Evolutionary conservation across 2,329 filamentous ascomycete genomes (phyloP), one percentile per base, ranked within the genome.

Genomic region (Xylaria sp.): DNA sequence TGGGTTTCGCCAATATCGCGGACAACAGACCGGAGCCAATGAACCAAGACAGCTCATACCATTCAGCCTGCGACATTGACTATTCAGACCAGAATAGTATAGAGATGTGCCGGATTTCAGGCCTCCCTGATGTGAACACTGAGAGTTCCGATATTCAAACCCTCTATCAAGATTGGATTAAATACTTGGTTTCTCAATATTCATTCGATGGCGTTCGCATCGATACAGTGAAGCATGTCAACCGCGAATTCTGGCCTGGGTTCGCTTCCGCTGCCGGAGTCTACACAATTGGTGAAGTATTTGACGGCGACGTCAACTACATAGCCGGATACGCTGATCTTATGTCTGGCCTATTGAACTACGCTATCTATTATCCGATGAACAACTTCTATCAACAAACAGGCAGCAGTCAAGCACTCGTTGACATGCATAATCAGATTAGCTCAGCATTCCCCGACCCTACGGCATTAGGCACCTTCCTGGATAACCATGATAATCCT

Each of bases 121-220:
- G 83, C 0, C 84, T 92, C 0, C 88, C 89, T 0, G 90, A 92
- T 70, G 76, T 92, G 13, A 80, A 87, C 64, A 92, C 90, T 0
- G 82, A 85, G 48, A 80, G 82, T 34, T 61, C 78, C 0, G 76
- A 77, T 0, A 85, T 91, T 10, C 81, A 83, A 30, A 75, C 76
- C 18, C 79, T 86, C 2, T 87, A 86, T 75, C 80, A 87, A 62
- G 77, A 80, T n/a, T 92, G 90, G 90, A 82, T 92, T 72, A 76
- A 75, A 20, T 80, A 80, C 48, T 80, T 91, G 0, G 85, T 91
- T 1, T 76, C 81, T 2, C 86, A 88, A 69, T 92, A 90, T 74
- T 82, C 81, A 20, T 88, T 91, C 80, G 88, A 89, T 74, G 87
- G 87, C 2, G 79, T 89, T 12, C 85, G 88, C 39, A 85, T 90